Conservation (phyloP, 2,329 filamentous ascomycete species). For the Xenoacremonium recifei region DNA sequence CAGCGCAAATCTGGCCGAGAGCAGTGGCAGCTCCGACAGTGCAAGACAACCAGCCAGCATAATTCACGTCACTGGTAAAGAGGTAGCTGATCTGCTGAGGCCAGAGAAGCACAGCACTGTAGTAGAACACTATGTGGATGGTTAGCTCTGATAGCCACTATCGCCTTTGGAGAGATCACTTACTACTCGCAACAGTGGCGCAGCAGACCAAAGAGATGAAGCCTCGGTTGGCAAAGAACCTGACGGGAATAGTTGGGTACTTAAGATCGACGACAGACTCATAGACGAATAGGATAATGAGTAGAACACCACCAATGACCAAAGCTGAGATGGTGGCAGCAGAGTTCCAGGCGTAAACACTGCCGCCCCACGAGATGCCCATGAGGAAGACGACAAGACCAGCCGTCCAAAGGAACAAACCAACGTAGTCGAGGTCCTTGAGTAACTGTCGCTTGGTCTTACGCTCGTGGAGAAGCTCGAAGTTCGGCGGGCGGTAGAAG, state of each 20-base stretch:
- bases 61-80: conserved; percentile 33
- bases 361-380: conserved; percentile 44
- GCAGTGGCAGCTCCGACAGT: conserved; percentile 34
- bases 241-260: conserved; percentile 35
- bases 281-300: conserved; percentile 37
- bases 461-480: conserved; percentile 36
- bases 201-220: conserved; percentile 35
- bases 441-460: conserved; percentile 35
- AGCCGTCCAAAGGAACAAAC: conserved; percentile 43
- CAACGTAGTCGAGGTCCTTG: conserved; percentile 40
- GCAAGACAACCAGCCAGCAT: conserved; percentile 37
- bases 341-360: conserved; percentile 41
- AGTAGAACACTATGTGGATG: conserved; percentile 8
- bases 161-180: conserved; percentile 3
- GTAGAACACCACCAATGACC: conserved; percentile 30
- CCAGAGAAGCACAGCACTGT: conserved; percentile 32
- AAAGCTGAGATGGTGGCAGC: conserved; percentile 38
- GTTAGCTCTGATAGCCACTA: not conserved
- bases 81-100: conserved; percentile 34
- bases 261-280: conserved; percentile 33
- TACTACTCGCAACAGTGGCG: conserved; percentile 33
- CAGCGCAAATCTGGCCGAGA: conserved; percentile 32
- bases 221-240: conserved; percentile 36
- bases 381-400: conserved; percentile 45
- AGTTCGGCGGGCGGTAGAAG: conserved; percentile 42